A percentile compares a stretch with the other conserved stretches of the same genome.
These are phyloP conservation scores for Phytophthora chlamydospora DNA, from an alignment of 352 stramenopile species.

Conservation along the genomic window DNA sequence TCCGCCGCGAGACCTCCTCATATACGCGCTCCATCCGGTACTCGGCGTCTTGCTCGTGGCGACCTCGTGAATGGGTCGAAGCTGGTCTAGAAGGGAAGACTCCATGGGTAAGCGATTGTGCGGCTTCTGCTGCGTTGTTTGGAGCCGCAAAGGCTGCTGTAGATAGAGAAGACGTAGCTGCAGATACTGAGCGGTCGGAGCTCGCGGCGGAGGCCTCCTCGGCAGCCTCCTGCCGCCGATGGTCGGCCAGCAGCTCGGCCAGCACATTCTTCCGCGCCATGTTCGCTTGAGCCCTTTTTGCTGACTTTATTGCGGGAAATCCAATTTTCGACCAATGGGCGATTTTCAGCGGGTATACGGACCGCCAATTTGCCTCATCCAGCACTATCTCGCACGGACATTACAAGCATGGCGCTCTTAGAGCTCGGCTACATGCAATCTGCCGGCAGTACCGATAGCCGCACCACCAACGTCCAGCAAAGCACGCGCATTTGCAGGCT, in stretches of 20 bases:
- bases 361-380: slow-evolving; percentile 4
- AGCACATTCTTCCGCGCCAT: slow-evolving; percentile 43
- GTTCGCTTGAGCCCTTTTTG: slow-evolving; percentile 4
- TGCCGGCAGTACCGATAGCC: too few species aligned
- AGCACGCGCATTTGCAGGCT: background rate
- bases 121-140: slow-evolving; percentile 20
- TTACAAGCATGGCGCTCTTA: background rate
- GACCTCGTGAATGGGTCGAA: slow-evolving; percentile 11
- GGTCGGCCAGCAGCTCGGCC: slow-evolving; percentile 33
- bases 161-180: background rate
- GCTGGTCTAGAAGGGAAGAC: slow-evolving; percentile 11
- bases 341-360: slow-evolving; percentile 30
- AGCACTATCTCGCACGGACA: too few species aligned
- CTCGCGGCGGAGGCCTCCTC: slow-evolving; percentile 1
- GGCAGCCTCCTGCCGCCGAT: slow-evolving; percentile 29
- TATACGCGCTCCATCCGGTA: slow-evolving; percentile 64
- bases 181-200: background rate
- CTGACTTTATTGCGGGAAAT: slow-evolving; percentile 34
- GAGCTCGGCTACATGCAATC: too few species aligned
- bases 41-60: slow-evolving; percentile 33
- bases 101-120: slow-evolving; percentile 5
- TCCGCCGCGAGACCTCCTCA: slow-evolving; percentile 49
- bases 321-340: slow-evolving; percentile 16
- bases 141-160: background rate
- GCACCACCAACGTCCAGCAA: too few species aligned